A percentile compares a stretch with the other conserved stretches of the same genome.
These are phyloP conservation scores for Candida schatavii DNA, from an alignment of 805 yeast species.

Conservation along the genomic window DNA sequence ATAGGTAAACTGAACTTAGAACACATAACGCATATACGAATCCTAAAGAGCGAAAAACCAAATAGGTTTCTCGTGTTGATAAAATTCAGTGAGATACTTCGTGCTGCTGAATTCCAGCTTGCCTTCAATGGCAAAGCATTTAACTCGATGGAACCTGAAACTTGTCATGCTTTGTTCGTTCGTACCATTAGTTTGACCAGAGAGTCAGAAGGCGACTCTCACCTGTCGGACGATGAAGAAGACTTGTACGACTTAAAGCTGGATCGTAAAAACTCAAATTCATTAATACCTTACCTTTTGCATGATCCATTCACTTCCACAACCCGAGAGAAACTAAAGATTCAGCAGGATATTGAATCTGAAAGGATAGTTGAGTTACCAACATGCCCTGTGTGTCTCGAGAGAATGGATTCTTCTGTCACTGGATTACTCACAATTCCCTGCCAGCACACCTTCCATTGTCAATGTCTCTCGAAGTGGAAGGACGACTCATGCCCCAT, in stretches of 20 bases:
- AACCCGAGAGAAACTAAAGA: not conserved
- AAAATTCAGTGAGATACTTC: constrained; percentile 58
- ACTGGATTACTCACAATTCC: constrained; percentile 85
- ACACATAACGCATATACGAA: constrained; percentile 65
- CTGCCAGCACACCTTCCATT: constrained; percentile 92
- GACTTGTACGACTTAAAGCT: not conserved
- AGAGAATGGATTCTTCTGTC: constrained; percentile 75
- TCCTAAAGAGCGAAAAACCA: constrained; percentile 62
- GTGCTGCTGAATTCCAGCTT: constrained; percentile 64
- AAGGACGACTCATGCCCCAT: constrained; percentile 88
- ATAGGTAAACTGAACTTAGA: constrained; percentile 61
- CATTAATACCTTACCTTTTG: constrained; percentile 59
- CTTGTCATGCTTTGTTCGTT: constrained; percentile 74
- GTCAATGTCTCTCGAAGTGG: constrained; percentile 86
- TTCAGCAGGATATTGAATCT: constrained; percentile 1
- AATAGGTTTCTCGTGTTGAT: constrained; percentile 74
- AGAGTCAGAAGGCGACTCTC: constrained; percentile 10
- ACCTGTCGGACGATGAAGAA: constrained; percentile 13
- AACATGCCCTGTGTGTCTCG: constrained; percentile 90
- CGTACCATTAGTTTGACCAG: constrained; percentile 49
- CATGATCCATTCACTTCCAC: constrained; percentile 67
- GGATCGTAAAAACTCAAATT: constrained; percentile 5
- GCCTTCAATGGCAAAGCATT: constrained; percentile 70
- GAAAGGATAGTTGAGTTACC: constrained; percentile 58
- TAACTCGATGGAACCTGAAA: constrained; percentile 86